phyloP scores from a whole-genome alignment of 1,284 basidiomycete species.

The Puccinia polysora region DNA sequence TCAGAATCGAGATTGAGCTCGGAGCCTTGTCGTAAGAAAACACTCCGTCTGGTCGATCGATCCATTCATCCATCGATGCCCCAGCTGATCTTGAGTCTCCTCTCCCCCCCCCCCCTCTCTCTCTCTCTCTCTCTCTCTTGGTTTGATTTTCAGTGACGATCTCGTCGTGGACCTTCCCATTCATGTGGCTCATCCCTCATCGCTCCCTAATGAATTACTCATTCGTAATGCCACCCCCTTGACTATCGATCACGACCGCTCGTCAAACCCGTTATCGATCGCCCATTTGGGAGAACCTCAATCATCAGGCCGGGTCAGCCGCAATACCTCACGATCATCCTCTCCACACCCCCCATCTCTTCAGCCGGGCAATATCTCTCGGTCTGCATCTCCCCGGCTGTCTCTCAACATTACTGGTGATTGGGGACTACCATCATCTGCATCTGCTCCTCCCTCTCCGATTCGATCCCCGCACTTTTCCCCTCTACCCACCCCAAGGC shows the following conservation, averaged over 20 bases:
- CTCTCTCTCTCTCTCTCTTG: too few relatives aligned
- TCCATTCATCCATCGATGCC: too few relatives aligned
- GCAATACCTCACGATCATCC: slow-evolving; percentile 26
- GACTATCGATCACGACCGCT: slow-evolving; percentile 26
- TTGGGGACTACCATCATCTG: slow-evolving; percentile 3
- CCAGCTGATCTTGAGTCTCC: too few relatives aligned
- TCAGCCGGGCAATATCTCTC: slow-evolving; percentile 34
- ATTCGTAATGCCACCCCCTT: slow-evolving; percentile 39
- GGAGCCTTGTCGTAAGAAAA: slow-evolving; percentile 49
- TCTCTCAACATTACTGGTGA: slow-evolving; percentile 7
- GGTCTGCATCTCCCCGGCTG: slow-evolving; percentile 22
- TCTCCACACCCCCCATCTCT: slow-evolving; percentile 41
- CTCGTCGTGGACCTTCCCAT: slow-evolving; percentile 49
- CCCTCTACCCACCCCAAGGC: slow-evolving; percentile 34
- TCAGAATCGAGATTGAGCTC: slow-evolving; percentile 48
- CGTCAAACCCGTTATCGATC: slow-evolving; percentile 2
- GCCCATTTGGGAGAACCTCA: slow-evolving; percentile 11
- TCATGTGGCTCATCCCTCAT: slow-evolving; percentile 48
- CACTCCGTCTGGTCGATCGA: too few relatives aligned
- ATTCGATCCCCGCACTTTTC: slow-evolving; percentile 25
- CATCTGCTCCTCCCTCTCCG: slow-evolving; percentile 23
- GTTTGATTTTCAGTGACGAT: slow-evolving; percentile 46
- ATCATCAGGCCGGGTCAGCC: slow-evolving; percentile 27
- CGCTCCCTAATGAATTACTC: slow-evolving; percentile 47
- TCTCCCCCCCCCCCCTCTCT: too few relatives aligned